phyloP scores from a whole-genome alignment of 306 rosid species.

The Sindora glabra region DNA sequence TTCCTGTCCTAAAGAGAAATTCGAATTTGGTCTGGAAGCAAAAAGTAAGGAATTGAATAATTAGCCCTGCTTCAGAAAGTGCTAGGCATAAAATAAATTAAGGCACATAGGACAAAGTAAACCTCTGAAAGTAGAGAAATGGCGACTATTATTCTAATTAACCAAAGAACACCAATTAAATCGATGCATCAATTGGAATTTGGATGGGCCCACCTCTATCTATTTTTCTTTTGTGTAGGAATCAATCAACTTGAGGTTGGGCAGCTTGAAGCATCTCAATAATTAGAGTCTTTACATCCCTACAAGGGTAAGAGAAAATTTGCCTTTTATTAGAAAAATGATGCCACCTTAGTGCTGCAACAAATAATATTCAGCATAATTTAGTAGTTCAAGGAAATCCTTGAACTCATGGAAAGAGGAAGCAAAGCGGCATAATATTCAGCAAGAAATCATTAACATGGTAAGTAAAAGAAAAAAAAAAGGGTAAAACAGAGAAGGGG shows the following conservation, averaged over 20 bases:
- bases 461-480: not conserved
- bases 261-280: slow-evolving; percentile 97
- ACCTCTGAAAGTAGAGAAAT: not conserved
- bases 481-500: not conserved
- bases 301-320: slow-evolving; percentile 20
- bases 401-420: not conserved
- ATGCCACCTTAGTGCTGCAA: not conserved
- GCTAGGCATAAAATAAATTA: not conserved
- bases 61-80: not conserved
- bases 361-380: not conserved
- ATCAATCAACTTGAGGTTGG: slow-evolving; percentile 37
- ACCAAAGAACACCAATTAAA: not conserved
- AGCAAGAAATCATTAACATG: slow-evolving; percentile 1
- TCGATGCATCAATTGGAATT: slow-evolving; percentile 2
- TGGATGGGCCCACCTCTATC: slow-evolving; percentile 25
- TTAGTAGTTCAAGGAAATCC: not conserved
- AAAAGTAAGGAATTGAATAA: too few species aligned
- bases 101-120: not conserved
- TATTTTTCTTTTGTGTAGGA: slow-evolving; percentile 8
- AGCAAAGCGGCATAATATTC: not conserved
- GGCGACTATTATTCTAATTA: not conserved
- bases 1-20: not conserved
- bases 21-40: not conserved
- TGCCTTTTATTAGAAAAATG: not conserved
- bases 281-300: slow-evolving; percentile 89